A percentile compares a stretch with the other conserved stretches of the same genome.
These are phyloP conservation scores for Galerina sulciceps DNA, from an alignment of 768 basidiomycete genomes.

Conservation along the genomic window DNA sequence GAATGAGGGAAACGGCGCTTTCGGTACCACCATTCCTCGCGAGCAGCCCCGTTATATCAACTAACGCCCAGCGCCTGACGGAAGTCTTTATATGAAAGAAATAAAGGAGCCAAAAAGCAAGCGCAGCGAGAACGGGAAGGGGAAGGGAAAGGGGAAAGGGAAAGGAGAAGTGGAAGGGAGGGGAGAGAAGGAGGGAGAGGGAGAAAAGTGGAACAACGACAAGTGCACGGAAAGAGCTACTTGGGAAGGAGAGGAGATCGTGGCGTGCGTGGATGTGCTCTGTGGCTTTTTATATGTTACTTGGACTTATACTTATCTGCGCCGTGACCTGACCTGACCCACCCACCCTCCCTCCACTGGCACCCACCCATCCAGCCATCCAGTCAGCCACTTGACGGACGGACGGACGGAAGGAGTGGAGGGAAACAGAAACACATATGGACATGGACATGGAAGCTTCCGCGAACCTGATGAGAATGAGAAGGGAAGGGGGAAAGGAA, in stretches of 20 bases:
- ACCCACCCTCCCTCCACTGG: too few relatives aligned
- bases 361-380: too few relatives aligned
- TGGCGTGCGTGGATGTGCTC: neutral
- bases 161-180: too few relatives aligned
- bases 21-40: slow-evolving; percentile 13
- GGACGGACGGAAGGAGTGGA: too few relatives aligned
- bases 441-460: neutral
- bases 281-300: neutral
- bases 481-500: slow-evolving; percentile 2
- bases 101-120: neutral
- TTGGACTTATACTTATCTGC: too few relatives aligned
- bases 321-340: too few relatives aligned
- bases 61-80: slow-evolving; percentile 11
- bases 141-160: neutral
- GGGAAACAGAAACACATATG: too few relatives aligned
- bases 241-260: too few relatives aligned
- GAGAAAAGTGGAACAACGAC: too few relatives aligned
- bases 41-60: neutral
- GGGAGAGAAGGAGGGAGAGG: too few relatives aligned
- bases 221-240: too few relatives aligned
- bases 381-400: too few relatives aligned
- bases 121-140: neutral
- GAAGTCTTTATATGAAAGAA: neutral
- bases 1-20: slow-evolving; percentile 24
- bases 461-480: slow-evolving; percentile 4